These are phyloP conservation scores for Haematococcus sp. DNA, from an alignment of 139 green algal genomes.

Conservation along the genomic window DNA sequence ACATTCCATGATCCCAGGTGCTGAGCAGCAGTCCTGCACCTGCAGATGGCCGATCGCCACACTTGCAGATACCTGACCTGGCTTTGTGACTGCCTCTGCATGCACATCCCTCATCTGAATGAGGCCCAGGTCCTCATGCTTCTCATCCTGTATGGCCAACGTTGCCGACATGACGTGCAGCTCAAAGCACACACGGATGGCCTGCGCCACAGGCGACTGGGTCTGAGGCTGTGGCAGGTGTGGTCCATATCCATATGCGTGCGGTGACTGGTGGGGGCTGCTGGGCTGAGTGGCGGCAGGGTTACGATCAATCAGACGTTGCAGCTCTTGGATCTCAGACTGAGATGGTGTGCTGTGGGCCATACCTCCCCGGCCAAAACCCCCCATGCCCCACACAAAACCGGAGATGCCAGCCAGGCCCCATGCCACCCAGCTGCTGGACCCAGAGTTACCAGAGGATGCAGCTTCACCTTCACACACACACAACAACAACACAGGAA, in stretches of 20 bases:
- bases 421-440: constrained; percentile 51
- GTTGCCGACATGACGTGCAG: background rate
- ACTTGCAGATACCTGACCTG: background rate
- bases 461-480: constrained; percentile 1
- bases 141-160: background rate
- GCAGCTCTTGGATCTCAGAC: constrained; percentile 21
- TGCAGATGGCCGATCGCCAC: background rate
- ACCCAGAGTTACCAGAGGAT: background rate
- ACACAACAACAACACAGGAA: background rate
- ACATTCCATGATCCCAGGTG: constrained; percentile 29
- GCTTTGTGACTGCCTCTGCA: background rate
- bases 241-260: background rate
- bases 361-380: background rate
- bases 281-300: background rate
- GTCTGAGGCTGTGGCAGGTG: too few species aligned
- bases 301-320: constrained; percentile 18
- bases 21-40: constrained; percentile 26
- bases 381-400: constrained; percentile 28
- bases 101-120: background rate
- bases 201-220: too few species aligned
- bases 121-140: background rate
- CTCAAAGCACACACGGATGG: too few species aligned
- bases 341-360: background rate
- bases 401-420: constrained; percentile 33
- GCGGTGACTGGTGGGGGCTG: background rate